Percentiles rank a stretch among this genome's conserved stretches.
Evolutionary conservation across 257 asterid genomes (phyloP).

Genomic region (Datura wrightii): DNA sequence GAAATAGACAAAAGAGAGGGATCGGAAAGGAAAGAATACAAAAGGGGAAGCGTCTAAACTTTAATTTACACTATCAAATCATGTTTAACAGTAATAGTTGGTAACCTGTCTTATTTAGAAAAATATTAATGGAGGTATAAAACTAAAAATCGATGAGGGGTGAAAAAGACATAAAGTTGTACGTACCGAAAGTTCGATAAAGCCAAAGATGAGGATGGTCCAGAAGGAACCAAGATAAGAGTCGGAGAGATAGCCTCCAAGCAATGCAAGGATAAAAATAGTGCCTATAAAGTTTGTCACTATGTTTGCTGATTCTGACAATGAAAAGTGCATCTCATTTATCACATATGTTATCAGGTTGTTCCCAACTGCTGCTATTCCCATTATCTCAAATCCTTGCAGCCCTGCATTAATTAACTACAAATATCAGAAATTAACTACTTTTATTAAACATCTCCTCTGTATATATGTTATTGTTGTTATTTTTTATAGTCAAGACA

Average conservation of each 20-base stretch:
- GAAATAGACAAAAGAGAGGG: neutral
- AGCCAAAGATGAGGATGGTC: slow-evolving; percentile 89
- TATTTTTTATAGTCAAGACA: neutral
- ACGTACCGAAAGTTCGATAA: slow-evolving; percentile 83
- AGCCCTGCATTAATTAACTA: slow-evolving; percentile 54
- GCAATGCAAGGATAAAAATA: slow-evolving; percentile 71
- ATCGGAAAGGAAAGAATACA: neutral
- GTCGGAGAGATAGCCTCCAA: slow-evolving; percentile 95
- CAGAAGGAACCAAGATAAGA: slow-evolving; percentile 92
- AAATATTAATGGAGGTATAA: no score
- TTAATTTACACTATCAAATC: no score
- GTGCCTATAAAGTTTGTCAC: slow-evolving; percentile 94
- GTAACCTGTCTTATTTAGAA: neutral
- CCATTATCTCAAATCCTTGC: slow-evolving; percentile 97
- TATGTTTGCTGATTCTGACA: slow-evolving; percentile 79
- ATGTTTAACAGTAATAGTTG: neutral
- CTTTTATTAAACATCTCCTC: no score
- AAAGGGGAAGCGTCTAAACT: no score
- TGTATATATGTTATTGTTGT: no score
- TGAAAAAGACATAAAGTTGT: neutral
- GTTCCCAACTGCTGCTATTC: slow-evolving; percentile 95
- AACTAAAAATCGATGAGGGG: no score
- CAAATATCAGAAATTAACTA: no score
- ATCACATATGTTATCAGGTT: slow-evolving; percentile 84
- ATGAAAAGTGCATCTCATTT: slow-evolving; percentile 92